Percentiles rank a stretch among this genome's conserved stretches.
Conservation (phyloP, 2,329 filamentous ascomycete species). For the Xylariaceae sp. region DNA sequence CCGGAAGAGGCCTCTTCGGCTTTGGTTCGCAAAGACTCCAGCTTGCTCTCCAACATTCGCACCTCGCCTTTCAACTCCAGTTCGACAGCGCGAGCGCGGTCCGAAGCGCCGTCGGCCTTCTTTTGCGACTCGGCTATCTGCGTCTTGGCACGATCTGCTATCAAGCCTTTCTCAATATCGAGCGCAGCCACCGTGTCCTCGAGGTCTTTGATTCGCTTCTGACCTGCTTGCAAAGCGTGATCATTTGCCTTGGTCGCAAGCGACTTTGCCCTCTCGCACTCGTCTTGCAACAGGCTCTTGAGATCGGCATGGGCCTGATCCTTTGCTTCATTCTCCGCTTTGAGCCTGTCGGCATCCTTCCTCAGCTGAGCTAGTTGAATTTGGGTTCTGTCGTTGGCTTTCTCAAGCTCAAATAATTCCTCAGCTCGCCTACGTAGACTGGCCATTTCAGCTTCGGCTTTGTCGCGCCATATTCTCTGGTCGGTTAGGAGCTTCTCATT, state of each 20-base stretch:
- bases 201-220: conserved; percentile 49
- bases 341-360: conserved; percentile 54
- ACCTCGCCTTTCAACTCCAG: conserved; percentile 77
- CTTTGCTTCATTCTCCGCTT: conserved; percentile 60
- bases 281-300: conserved; percentile 66
- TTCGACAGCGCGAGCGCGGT: conserved; percentile 66
- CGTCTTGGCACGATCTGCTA: conserved; percentile 61
- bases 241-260: conserved; percentile 65
- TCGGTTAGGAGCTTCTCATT: conserved; percentile 64
- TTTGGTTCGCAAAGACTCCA: conserved; percentile 80
- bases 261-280: conserved; percentile 63
- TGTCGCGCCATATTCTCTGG: conserved; percentile 58
- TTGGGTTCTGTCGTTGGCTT: conserved; percentile 42
- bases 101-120: conserved; percentile 68
- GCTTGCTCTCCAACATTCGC: conserved; percentile 77
- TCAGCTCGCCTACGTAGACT: conserved; percentile 46
- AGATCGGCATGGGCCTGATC: conserved; percentile 66
- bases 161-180: conserved; percentile 74
- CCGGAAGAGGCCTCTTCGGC: conserved; percentile 89
- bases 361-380: conserved; percentile 28
- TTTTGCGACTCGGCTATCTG: conserved; percentile 72
- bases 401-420: conserved; percentile 55
- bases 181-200: conserved; percentile 62
- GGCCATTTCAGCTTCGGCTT: conserved; percentile 50
- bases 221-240: conserved; percentile 66